Base-by-base conservation (phyloP, 2,329 filamentous ascomycete species). In the Magnaporthales sp. region DNA sequence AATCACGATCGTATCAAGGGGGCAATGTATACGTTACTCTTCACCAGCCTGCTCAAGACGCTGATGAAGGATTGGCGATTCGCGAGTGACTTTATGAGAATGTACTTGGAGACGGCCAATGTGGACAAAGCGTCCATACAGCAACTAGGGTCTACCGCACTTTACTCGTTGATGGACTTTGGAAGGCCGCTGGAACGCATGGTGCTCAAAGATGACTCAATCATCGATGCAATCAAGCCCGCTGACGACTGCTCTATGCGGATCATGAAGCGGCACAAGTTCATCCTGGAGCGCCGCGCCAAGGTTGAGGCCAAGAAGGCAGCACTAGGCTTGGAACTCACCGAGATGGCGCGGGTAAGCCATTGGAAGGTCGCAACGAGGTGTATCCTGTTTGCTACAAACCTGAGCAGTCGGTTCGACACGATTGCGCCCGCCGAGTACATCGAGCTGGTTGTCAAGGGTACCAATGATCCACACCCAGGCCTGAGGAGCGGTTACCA, bases 341-440 rank as follows among this genome's bases (percentile, higher is more conserved):
- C 93, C 4, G 86, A 90, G 68, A 80, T 90, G 68, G 91, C 92
- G 1, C 89, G 87, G 72, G 86, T 86, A 3, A 92, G 93, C 0
- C 96, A 99, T 74, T 99, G 95, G 95, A 98, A 97, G 80, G 93
- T 97, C 72, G 94, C 94, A 6, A 92, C 89, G 64, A 86, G 94
- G 30, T 96, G 93, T 67, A 91, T 91, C 10, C 91, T 96, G 46
- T 95, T 99, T 75, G 91, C 96, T 4, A 88, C 94, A 67, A 96
- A 95, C 68, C 84, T 97, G 69, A 94, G 92, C 67, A 86, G 97
- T 69, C 89, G 95, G n/a, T 97, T 98, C 72, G 90, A 97, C 70
- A 90, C 87, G 22, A 86, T 99, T 69, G 92, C 92, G 6, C 91
- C 92, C 1, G 83, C 90, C 22, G 86, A 90, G 67, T 90, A 98